Conservation (phyloP, 345 rosid species). For the Aquilaria malaccensis region DNA sequence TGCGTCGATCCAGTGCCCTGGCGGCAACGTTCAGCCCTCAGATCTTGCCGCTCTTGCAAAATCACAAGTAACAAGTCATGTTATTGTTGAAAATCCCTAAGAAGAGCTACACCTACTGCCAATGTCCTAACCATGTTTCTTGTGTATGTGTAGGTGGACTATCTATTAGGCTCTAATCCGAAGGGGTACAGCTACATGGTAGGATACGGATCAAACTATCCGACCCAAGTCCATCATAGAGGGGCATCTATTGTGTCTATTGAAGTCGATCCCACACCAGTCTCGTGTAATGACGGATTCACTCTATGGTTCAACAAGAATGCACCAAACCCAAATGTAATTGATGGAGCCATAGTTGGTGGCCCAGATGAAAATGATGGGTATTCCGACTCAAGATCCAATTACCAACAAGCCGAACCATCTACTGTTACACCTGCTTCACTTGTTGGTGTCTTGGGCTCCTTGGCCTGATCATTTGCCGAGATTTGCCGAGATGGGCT, state of each 20-base stretch:
- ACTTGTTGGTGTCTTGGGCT: constrained; percentile 56
- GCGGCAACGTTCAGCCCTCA: constrained; percentile 19
- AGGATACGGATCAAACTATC: constrained; percentile 40
- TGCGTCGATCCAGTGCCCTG: constrained; percentile 28
- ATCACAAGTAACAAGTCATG: constrained; percentile 28
- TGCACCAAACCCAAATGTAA: constrained; percentile 46
- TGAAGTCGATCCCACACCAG: constrained; percentile 16
- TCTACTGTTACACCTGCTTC: constrained; percentile 50
- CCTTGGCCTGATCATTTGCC: constrained; percentile 15
- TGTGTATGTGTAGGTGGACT: constrained; percentile 23
- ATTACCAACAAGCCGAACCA: constrained; percentile 42
- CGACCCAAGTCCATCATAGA: constrained; percentile 37
- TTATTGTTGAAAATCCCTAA: too few species aligned
- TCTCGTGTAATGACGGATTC: constrained; percentile 33
- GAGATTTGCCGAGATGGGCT: too few species aligned
- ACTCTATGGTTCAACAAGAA: constrained; percentile 30
- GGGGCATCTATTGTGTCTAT: constrained; percentile 37
- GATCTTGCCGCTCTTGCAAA: constrained; percentile 26
- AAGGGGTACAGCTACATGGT: constrained; percentile 45
- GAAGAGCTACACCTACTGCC: too few species aligned
- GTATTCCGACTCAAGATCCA: constrained; percentile 38
- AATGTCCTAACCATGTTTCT: too few species aligned
- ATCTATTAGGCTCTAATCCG: constrained; percentile 26
- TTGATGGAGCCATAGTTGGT: constrained; percentile 60
- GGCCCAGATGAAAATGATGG: constrained; percentile 59